phyloP scores from a whole-genome alignment of 2,329 filamentous ascomycete species.

The Bisporella sp. region DNA sequence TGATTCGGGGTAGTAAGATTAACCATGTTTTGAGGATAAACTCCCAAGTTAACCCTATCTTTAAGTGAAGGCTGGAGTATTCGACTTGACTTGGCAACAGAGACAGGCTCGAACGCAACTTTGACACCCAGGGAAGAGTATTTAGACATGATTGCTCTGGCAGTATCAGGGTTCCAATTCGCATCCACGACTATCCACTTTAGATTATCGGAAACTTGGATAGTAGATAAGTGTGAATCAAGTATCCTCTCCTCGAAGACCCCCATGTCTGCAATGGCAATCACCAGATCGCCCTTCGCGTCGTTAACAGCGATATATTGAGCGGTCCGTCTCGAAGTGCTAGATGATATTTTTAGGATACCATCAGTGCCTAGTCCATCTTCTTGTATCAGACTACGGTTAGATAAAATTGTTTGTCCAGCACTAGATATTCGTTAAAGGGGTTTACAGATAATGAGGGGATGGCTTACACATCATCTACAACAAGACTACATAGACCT shows the following conservation, averaged over 20 bases:
- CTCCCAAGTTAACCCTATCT: slow-evolving; percentile 5
- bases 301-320: slow-evolving; percentile 93
- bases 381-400: slow-evolving; percentile 41
- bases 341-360: slow-evolving; percentile 33
- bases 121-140: slow-evolving; percentile 48
- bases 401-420: slow-evolving; percentile 64
- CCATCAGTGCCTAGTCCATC: slow-evolving; percentile 58
- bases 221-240: background rate
- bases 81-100: slow-evolving; percentile 68
- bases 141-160: slow-evolving; percentile 61
- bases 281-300: slow-evolving; percentile 69
- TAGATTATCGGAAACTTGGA: slow-evolving; percentile 3
- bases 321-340: slow-evolving; percentile 52
- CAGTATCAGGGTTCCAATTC: slow-evolving; percentile 67
- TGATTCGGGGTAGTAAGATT: slow-evolving; percentile 77
- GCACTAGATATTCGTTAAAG: slow-evolving; percentile 39
- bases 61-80: slow-evolving; percentile 37
- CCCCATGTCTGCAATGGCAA: slow-evolving; percentile 92
- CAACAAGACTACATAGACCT: slow-evolving; percentile 72
- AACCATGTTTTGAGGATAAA: slow-evolving; percentile 57
- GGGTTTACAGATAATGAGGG: background rate
- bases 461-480: slow-evolving; percentile 59
- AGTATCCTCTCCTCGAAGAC: slow-evolving; percentile 27
- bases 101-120: slow-evolving; percentile 85
- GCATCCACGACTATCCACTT: slow-evolving; percentile 79